These are phyloP conservation scores for Centella asiatica DNA, from an alignment of 129 eudicot genomes.

Conservation along the genomic window DNA sequence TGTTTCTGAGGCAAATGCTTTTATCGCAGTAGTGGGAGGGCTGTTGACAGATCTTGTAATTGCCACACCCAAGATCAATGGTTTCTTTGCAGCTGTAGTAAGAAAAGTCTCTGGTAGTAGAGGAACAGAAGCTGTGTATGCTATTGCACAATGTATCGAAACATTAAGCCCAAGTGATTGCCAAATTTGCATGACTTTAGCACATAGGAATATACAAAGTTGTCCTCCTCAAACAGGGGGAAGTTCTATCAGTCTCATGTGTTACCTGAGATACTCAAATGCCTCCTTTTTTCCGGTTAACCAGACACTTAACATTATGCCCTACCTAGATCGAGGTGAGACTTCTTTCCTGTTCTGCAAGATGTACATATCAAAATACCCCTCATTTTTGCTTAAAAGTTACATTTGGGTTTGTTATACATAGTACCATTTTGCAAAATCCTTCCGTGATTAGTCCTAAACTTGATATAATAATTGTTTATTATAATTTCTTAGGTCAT, in stretches of 20 bases:
- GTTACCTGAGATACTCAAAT: constrained; percentile 48
- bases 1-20: constrained; percentile 20
- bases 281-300: constrained; percentile 23
- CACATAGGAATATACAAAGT: constrained; percentile 29
- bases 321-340: constrained; percentile 36
- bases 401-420: too few relatives aligned
- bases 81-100: constrained; percentile 43
- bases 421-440: too few relatives aligned
- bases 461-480: too few relatives aligned
- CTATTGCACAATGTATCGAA: constrained; percentile 36
- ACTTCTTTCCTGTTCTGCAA: background rate
- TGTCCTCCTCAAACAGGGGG: constrained; percentile 47
- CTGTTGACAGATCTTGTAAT: constrained; percentile 28
- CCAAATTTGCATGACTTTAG: constrained; percentile 35
- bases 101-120: constrained; percentile 17
- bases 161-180: constrained; percentile 34
- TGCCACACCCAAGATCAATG: constrained; percentile 42
- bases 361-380: background rate
- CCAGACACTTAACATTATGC: constrained; percentile 27
- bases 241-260: constrained; percentile 35
- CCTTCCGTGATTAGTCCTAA: too few relatives aligned
- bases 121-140: constrained; percentile 28
- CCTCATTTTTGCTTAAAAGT: too few relatives aligned
- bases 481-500: too few relatives aligned
- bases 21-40: constrained; percentile 19